Evolutionary conservation across 768 basidiomycete species (phyloP).

Genomic region (Amanita pallidorosea): DNA sequence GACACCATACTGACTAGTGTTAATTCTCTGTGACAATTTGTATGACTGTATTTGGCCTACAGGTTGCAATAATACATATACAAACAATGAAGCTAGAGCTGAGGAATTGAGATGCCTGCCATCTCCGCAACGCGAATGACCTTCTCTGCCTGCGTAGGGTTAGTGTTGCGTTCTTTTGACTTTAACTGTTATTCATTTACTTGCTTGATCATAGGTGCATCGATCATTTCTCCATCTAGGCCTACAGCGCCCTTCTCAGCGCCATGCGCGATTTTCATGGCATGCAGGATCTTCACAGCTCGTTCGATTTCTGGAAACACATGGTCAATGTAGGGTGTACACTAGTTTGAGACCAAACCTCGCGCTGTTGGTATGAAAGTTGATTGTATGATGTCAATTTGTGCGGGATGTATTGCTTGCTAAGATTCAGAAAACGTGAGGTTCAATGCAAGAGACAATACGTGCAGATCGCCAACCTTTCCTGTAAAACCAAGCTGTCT

Average conservation of each 20-base stretch:
- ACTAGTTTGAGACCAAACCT: slow-evolving; percentile 30
- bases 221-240: slow-evolving; percentile 78
- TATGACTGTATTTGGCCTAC: neutral
- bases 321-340: neutral
- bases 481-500: slow-evolving; percentile 82
- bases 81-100: neutral
- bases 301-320: slow-evolving; percentile 53
- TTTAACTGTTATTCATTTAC: slow-evolving; percentile 17
- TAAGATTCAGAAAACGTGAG: slow-evolving; percentile 16
- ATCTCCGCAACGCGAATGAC: slow-evolving; percentile 40
- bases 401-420: slow-evolving; percentile 93
- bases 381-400: slow-evolving; percentile 66
- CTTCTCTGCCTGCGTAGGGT: slow-evolving; percentile 27
- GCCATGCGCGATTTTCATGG: slow-evolving; percentile 49
- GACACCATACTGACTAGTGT: slow-evolving; percentile 36
- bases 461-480: slow-evolving; percentile 38
- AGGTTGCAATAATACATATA: neutral
- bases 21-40: neutral
- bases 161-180: neutral
- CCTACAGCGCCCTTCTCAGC: slow-evolving; percentile 60
- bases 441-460: neutral
- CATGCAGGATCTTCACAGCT: slow-evolving; percentile 60
- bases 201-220: slow-evolving; percentile 87
- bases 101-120: slow-evolving; percentile 45
- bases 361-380: slow-evolving; percentile 67